These are phyloP conservation scores for Mollisia scopiformis DNA, from an alignment of 2,329 filamentous ascomycete species.

Conservation along the genomic window DNA sequence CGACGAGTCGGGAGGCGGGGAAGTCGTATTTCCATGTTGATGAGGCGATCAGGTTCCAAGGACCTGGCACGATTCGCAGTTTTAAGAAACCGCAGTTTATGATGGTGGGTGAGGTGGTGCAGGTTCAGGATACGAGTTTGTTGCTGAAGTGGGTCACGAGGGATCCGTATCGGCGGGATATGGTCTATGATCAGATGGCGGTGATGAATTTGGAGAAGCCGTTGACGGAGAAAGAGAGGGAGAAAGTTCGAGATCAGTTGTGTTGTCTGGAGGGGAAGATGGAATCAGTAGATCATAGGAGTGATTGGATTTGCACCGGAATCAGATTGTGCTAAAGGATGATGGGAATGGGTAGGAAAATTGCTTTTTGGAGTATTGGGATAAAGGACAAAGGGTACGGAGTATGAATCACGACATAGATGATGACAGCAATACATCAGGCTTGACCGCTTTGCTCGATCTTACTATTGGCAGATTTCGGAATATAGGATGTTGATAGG, in stretches of 20 bases:
- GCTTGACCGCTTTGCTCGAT: neutral
- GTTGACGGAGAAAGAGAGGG: slow-evolving; percentile 6
- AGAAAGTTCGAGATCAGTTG: slow-evolving; percentile 9
- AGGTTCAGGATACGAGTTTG: slow-evolving; percentile 10
- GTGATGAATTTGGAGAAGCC: slow-evolving; percentile 16
- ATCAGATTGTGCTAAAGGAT: slow-evolving; percentile 18
- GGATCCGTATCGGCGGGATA: slow-evolving; percentile 21
- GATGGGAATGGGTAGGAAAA: neutral
- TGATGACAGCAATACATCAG: neutral
- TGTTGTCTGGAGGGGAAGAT: slow-evolving; percentile 24
- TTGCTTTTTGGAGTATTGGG: slow-evolving; percentile 5
- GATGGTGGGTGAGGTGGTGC: slow-evolving; percentile 18
- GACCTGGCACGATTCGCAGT: slow-evolving; percentile 22
- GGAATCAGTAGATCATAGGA: slow-evolving; percentile 17
- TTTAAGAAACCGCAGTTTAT: slow-evolving; percentile 20
- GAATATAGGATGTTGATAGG: too few relatives aligned
- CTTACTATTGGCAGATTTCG: too few relatives aligned
- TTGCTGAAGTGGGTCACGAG: slow-evolving; percentile 20
- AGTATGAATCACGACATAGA: neutral
- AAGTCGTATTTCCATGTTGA: slow-evolving; percentile 23
- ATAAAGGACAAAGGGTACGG: slow-evolving; percentile 2
- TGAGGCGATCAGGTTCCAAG: slow-evolving; percentile 24
- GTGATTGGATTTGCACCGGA: slow-evolving; percentile 20
- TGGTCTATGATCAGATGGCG: slow-evolving; percentile 22
- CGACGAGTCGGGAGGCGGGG: slow-evolving; percentile 11